These are phyloP conservation scores for Knoxia roxburghii DNA, from an alignment of 257 asterid species.

Conservation along the genomic window DNA sequence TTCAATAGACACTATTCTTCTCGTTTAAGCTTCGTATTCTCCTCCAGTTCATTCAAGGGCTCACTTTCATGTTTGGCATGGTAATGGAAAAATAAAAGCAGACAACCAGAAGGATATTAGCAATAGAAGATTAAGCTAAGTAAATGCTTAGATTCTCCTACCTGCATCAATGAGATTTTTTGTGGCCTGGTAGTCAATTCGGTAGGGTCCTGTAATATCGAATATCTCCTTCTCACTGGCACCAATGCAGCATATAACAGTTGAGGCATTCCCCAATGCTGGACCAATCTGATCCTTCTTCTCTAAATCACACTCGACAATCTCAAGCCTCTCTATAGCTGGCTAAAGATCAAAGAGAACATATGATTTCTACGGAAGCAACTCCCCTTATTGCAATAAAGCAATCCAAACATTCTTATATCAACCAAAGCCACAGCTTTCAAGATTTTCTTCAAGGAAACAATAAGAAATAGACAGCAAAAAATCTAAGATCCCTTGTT, in stretches of 20 bases:
- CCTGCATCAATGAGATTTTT: slow-evolving; percentile 92
- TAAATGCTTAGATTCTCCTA: slow-evolving; percentile 15
- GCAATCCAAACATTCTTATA: slow-evolving; percentile 7
- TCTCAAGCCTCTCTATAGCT: slow-evolving; percentile 95
- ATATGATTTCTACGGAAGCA: slow-evolving; percentile 38
- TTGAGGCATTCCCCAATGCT: slow-evolving; percentile 69
- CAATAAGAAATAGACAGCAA: neutral
- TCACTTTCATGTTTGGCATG: neutral
- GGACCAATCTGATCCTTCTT: slow-evolving; percentile 51
- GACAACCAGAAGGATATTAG: neutral
- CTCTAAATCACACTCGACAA: slow-evolving; percentile 96
- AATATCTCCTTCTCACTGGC: slow-evolving; percentile 93
- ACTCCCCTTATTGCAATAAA: slow-evolving; percentile 13
- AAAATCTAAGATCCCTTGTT: slow-evolving; percentile 8
- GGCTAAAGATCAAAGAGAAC: slow-evolving; percentile 75
- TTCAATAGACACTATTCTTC: neutral
- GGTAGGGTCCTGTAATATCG: slow-evolving; percentile 81
- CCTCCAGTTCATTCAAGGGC: neutral
- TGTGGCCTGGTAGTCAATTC: slow-evolving; percentile 85
- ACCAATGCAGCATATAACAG: slow-evolving; percentile 89
- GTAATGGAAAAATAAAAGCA: neutral
- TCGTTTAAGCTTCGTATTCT: neutral
- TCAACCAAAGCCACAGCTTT: slow-evolving; percentile 8
- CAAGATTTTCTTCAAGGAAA: neutral
- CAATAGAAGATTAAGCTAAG: no score